These are phyloP conservation scores for Sideroxylon spinosum DNA, from an alignment of 179 eudicot genomes.

Conservation along the genomic window DNA sequence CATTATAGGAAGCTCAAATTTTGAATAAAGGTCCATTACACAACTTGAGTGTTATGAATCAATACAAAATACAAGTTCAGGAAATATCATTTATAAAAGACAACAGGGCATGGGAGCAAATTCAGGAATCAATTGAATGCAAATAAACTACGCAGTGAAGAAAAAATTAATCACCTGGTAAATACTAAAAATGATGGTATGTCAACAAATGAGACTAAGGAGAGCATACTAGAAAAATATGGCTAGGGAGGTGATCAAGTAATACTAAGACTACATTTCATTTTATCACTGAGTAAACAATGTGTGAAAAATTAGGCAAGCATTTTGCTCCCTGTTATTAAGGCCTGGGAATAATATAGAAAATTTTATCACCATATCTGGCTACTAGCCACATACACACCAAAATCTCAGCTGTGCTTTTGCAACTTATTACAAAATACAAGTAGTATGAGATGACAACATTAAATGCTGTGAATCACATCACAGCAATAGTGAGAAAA, in stretches of 20 bases:
- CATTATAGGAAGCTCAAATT: neutral
- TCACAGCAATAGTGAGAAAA: neutral
- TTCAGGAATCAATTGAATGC: neutral
- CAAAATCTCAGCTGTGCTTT: neutral
- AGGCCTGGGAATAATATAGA: neutral
- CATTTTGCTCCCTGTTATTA: neutral
- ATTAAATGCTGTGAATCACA: neutral
- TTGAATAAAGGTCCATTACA: neutral
- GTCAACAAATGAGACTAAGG: neutral
- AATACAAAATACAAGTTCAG: too few relatives aligned
- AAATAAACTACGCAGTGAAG: neutral
- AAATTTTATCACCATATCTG: neutral
- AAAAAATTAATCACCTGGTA: neutral
- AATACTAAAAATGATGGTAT: neutral
- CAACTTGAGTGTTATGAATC: neutral
- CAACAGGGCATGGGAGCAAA: neutral
- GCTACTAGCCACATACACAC: neutral
- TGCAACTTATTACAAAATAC: too few relatives aligned
- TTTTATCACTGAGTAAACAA: neutral
- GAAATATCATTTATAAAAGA: neutral
- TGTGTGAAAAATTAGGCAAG: neutral
- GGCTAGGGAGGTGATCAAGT: neutral
- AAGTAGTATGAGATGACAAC: neutral
- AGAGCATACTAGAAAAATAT: neutral
- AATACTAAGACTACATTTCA: neutral